Base-by-base conservation (phyloP, 176 grass and related monocot species). In the Ensete glaucum region DNA sequence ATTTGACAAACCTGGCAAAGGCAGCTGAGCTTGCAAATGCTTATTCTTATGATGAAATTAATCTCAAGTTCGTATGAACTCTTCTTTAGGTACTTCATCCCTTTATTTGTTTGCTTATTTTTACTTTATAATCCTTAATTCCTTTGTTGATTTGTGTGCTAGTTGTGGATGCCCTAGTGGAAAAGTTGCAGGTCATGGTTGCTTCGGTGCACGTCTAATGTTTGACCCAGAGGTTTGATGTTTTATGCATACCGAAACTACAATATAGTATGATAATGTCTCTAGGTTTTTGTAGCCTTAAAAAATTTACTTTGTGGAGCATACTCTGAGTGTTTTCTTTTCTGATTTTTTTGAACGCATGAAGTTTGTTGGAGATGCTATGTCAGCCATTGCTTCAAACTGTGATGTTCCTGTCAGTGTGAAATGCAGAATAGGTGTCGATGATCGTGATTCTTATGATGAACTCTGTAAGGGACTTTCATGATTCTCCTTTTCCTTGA, bases 311-410 rank as follows among this genome's bases (percentile, higher is more conserved):
- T 8, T 2, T 70, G 1, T 20, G 8, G n/a, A 34, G 2, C 2
- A 9, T n/a, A 34, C 25, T 51, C 16, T 17, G 11, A 16, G 73
- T 72, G 75, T 43, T 60, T 53, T 53, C 25, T 50, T 69, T 53
- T 57, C 74, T 11, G 77, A 53, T 86, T 72, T 29, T 73, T 67
- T n/a, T 29, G 25, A 6, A 78, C 73, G 64, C 27, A 60, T 81
- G 51, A 86, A 96, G 93, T 92, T 96, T 83, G 93, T 96, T 80
- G 93, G 89, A 77, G 83, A 92, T 83, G 93, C 93, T 78, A 96
- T 92, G 93, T 88, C 85, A 86, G 81, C 81, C 72, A 96, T 96
- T 84, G 87, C 93, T 78, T 83, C 87, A 57, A 96, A 89, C 59
- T 90, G 81, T 85, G 62, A 85, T 69, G 89, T 92, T 69, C 93